These are phyloP conservation scores for Sorghum bicolor DNA, from an alignment of 176 grass and related monocot species.

Conservation along the genomic window Sorghum_bicolor_NCBIv3 NC_012873.2:16070001-16070500, in stretches of 20 bases:
- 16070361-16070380: not conserved
- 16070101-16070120: slow-evolving; percentile 75
- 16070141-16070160: slow-evolving; percentile 75
- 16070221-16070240: not conserved
- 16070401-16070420: not conserved
- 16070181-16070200: slow-evolving; percentile 43
- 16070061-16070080: slow-evolving; percentile 66
- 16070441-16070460: slow-evolving; percentile 74
- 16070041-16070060: not conserved
- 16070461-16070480: slow-evolving; percentile 58
- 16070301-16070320: not conserved
- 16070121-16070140: slow-evolving; percentile 82
- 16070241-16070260: not conserved
- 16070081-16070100: slow-evolving; percentile 75
- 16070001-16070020: not conserved
- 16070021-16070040: not conserved
- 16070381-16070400: not conserved
- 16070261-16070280: not conserved
- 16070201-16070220: not conserved
- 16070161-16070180: slow-evolving; percentile 80
- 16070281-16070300: not conserved
- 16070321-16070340: not conserved
- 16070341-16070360: not conserved
- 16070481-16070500: slow-evolving; percentile 63
- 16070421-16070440: slow-evolving; percentile 53